These are phyloP conservation scores for Nemophila menziesii DNA, from an alignment of 257 asterid species.

Conservation along the genomic window DNA sequence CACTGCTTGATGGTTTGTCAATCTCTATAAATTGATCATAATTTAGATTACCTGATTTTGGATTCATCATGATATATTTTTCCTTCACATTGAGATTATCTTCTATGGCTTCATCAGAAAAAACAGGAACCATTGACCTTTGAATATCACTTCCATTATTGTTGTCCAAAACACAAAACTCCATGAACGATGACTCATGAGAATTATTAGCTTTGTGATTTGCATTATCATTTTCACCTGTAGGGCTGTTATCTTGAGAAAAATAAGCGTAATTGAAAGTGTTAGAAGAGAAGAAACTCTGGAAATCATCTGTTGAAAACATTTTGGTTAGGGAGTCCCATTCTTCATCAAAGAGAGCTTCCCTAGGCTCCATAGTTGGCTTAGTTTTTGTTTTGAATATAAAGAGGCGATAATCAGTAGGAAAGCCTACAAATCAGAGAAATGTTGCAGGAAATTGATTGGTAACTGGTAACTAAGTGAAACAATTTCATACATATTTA, in stretches of 20 bases:
- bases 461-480: background rate
- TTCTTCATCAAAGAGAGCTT: constrained; percentile 2
- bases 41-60: constrained; percentile 9
- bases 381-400: background rate
- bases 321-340: background rate
- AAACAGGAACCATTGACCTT: constrained; percentile 5
- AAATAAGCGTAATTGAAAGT: no score
- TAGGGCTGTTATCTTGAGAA: no score
- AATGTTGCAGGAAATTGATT: background rate
- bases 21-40: constrained; percentile 1
- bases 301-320: background rate
- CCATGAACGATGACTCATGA: no score
- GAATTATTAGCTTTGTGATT: no score
- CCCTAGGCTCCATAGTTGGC: background rate
- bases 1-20: constrained; percentile 15
- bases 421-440: background rate
- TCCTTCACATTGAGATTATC: constrained; percentile 16
- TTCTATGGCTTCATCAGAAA: constrained; percentile 20
- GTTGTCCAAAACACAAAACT: constrained; percentile 14
- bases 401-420: background rate
- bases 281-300: background rate
- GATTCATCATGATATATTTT: constrained; percentile 15
- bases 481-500: constrained; percentile 2
- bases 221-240: no score
- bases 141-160: constrained; percentile 10